Evolutionary conservation across 2,329 filamentous ascomycete species (phyloP), one percentile per base, ranked within the genome.

Genomic region (Sclerotinia glacialis): DNA sequence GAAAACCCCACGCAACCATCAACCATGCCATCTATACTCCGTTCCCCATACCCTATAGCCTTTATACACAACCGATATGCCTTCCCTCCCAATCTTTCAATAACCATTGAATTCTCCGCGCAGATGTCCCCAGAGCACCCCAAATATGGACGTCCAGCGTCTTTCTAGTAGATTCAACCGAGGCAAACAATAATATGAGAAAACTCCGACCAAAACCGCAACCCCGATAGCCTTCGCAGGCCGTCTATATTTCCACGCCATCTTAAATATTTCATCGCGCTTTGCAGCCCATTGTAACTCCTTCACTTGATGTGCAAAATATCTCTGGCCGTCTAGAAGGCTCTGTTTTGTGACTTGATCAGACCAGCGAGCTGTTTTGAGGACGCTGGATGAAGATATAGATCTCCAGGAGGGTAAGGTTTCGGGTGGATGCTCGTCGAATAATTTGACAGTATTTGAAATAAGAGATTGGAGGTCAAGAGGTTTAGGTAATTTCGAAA

Each of bases 401-500:
- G 78, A 79, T 68, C 82, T 81, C 93, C 93, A 98, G 7, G 85
- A 83, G 46, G 82, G 84, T 8, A 99, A 80, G 0, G 80, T 82
- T 71, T 92, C 85, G 0, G 94, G 95, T 1, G 93, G 94, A 71
- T 90, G 80, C 2, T 78, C 74, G 8, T 82, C 77, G 76, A 89
- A 90, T 0, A 98, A 82, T 37, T 76, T 75, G 3, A 86, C 82
- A 0, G 94, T 87, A 61, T 83, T 82, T 23, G 81, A 76, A 69
- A 99, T 89, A 63, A 97, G 83, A 9, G 80, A 81, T 71, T 99
- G 94, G 31, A 99, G 80, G 75, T 96, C 85, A 67, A 97, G 85
- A 23, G 89, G 88, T 62, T 87, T 84, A 0, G 95, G 95, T 8
- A 99, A 83, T 77, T 95, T 97, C 52, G 91, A 92, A 16, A 99